A percentile compares a stretch with the other conserved stretches of the same genome.
Evolutionary conservation across 257 asterid species (phyloP).

Genomic region (Nicotiana otophora): DNA sequence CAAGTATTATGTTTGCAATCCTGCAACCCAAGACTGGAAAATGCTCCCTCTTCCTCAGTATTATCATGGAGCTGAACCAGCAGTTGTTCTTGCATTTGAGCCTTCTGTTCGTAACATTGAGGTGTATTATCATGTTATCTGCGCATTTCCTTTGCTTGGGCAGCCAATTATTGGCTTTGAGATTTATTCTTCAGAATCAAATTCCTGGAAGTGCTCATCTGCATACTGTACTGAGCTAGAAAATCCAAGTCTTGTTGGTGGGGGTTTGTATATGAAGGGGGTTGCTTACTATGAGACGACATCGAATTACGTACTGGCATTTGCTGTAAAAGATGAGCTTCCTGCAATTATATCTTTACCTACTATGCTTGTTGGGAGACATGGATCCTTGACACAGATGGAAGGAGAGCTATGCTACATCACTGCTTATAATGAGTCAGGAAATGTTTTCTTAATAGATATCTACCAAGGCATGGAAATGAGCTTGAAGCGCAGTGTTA

Average conservation of each 20-base stretch:
- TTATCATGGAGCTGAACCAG: conserved; percentile 22
- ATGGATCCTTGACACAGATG: conserved; percentile 34
- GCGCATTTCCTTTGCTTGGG: conserved; percentile 21
- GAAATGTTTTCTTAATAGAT: conserved; percentile 16
- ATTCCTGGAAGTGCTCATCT: conserved; percentile 24
- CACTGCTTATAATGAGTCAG: neutral
- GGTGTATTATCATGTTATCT: conserved; percentile 28
- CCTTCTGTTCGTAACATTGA: conserved; percentile 25
- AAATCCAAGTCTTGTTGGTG: neutral
- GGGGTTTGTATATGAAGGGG: conserved; percentile 41
- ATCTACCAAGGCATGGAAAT: conserved; percentile 29
- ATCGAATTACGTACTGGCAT: conserved; percentile 27
- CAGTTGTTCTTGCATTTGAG: conserved; percentile 42
- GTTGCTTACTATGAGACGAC: conserved; percentile 35
- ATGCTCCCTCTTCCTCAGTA: conserved; percentile 25
- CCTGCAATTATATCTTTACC: conserved; percentile 28
- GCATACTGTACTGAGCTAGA: conserved; percentile 12
- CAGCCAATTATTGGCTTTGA: conserved; percentile 26
- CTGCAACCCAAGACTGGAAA: conserved; percentile 31
- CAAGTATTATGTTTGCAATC: conserved; percentile 42
- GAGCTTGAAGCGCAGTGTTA: conserved; percentile 17
- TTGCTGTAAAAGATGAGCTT: conserved; percentile 16
- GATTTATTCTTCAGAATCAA: conserved; percentile 27
- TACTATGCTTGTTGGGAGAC: neutral
- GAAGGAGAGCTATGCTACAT: conserved; percentile 42